Conservation (phyloP, 768 basidiomycete genomes). For the Hypsizygus marmoreus region DNA sequence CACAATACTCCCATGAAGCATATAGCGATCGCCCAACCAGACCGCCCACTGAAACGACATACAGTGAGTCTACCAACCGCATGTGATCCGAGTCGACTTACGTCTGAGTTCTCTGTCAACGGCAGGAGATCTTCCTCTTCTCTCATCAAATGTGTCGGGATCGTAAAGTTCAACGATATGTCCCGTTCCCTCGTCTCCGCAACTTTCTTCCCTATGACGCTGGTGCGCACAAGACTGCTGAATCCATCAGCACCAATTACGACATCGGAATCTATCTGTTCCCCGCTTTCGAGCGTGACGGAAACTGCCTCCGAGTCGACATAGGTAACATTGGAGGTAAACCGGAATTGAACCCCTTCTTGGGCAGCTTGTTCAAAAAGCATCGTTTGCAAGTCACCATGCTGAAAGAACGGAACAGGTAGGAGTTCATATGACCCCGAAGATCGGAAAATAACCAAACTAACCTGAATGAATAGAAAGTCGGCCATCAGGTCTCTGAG, state of each 20-base stretch:
- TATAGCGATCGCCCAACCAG: conserved; percentile 31
- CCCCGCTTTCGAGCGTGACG: conserved; percentile 43
- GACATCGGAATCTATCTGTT: conserved; percentile 48
- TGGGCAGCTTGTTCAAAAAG: conserved; percentile 46
- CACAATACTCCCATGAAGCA: conserved; percentile 31
- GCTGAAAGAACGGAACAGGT: conserved; percentile 31
- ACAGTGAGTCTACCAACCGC: not conserved
- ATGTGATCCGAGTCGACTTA: conserved; percentile 21
- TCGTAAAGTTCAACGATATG: conserved; percentile 30
- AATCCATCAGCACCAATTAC: conserved; percentile 65
- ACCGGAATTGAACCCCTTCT: conserved; percentile 50
- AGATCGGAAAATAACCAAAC: conserved; percentile 14
- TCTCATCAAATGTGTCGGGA: conserved; percentile 32
- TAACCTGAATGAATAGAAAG: conserved; percentile 31
- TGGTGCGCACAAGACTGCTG: conserved; percentile 38
- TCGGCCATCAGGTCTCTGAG: conserved; percentile 39
- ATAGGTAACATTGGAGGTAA: conserved; percentile 35
- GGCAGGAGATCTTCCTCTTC: conserved; percentile 32
- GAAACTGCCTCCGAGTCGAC: conserved; percentile 32
- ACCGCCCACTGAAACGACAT: conserved; percentile 30
- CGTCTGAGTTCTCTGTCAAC: conserved; percentile 28
- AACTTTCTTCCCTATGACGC: conserved; percentile 28
- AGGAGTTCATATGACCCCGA: not conserved
- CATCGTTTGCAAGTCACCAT: conserved; percentile 51
- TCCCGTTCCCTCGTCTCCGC: conserved; percentile 26